Base-by-base conservation (phyloP, 202 grass and related monocot genomes). In the Zoysia matrella region DNA sequence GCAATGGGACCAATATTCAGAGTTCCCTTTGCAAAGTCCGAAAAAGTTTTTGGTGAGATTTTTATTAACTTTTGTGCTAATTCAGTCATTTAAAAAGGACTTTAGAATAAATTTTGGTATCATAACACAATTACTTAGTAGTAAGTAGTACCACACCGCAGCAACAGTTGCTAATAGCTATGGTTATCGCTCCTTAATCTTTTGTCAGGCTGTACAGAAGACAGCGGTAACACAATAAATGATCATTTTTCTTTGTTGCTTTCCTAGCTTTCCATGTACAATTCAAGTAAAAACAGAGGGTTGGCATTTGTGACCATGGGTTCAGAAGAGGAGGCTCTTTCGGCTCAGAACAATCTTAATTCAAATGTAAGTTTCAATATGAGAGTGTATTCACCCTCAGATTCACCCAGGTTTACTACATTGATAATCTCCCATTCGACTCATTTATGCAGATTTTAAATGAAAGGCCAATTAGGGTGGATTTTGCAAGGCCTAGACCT, bases 271-370 rank as follows among this genome's bases (percentile, higher is more conserved):
- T 92, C 89, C 58, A 98, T 95, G 95, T 78, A 98, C 83, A 93
- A 77, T 49, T 74, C 89, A 30, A 88, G 42, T 50, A 95, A 82
- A 91, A 98, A 98, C 74, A 88, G 95, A 90, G 95, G 95, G 73
- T 85, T 95, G 84, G 95, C 85, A 79, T 98, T 98, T 88, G 70
- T 98, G 51, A 90, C 85, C 71, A 98, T 98, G 95, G 87, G 77
- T 48, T 91, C 92, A 39, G 92, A 98, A 86, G 87, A 95, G 51
- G 92, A 93, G 48, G 92, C 95, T 68, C 77, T 85, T 75, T 74
- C 77, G 85, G 92, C 92, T 56, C 64, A 91, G 36, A 81, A 74
- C 60, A 83, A 80, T 90, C 85, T 98, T 40, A 80, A 92, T 88
- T 79, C 80, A 56, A 65, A 80, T 85, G 95, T 98, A 92, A 93